Evolutionary conservation across 805 yeast genomes (phyloP).

Genomic region (Candida golubevii): DNA sequence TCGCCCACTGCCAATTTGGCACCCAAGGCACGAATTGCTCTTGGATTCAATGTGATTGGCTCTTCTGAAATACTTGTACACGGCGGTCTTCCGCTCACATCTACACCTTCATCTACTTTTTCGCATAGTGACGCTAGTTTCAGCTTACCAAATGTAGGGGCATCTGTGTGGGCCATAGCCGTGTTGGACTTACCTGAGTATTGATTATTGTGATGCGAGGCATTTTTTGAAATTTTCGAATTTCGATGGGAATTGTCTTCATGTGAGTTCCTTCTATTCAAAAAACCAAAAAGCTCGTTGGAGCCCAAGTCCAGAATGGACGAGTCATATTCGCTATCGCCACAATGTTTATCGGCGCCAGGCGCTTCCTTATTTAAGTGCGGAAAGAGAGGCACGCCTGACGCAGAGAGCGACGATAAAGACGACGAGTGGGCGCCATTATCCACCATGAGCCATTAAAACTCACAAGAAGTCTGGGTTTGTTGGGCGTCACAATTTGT

Average conservation of each 20-base stretch:
- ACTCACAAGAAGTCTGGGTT: too few relatives aligned
- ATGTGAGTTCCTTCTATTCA: neutral
- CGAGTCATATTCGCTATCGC: neutral
- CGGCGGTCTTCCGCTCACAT: neutral
- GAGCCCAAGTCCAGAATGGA: constrained; percentile 6
- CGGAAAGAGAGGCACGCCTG: constrained; percentile 7
- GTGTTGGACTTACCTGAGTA: too few relatives aligned
- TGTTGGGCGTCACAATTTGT: too few relatives aligned
- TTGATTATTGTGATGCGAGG: too few relatives aligned
- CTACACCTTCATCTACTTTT: neutral
- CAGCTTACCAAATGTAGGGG: too few relatives aligned
- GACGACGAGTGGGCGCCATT: constrained; percentile 4
- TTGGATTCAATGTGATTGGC: neutral
- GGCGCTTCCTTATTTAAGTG: constrained; percentile 1
- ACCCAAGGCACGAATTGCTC: constrained; percentile 4
- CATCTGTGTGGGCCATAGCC: too few relatives aligned
- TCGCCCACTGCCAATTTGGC: constrained; percentile 2
- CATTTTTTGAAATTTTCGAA: too few relatives aligned
- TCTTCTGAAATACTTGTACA: neutral
- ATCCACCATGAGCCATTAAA: constrained; percentile 5
- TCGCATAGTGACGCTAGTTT: too few relatives aligned
- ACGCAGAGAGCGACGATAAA: constrained; percentile 4
- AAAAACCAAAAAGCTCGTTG: neutral
- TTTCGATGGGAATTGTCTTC: too few relatives aligned
- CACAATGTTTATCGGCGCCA: too few relatives aligned